Evolutionary conservation across 345 rosid genomes (phyloP), one percentile per base, ranked within the genome.

Genomic region (Corymbia maculata): DNA sequence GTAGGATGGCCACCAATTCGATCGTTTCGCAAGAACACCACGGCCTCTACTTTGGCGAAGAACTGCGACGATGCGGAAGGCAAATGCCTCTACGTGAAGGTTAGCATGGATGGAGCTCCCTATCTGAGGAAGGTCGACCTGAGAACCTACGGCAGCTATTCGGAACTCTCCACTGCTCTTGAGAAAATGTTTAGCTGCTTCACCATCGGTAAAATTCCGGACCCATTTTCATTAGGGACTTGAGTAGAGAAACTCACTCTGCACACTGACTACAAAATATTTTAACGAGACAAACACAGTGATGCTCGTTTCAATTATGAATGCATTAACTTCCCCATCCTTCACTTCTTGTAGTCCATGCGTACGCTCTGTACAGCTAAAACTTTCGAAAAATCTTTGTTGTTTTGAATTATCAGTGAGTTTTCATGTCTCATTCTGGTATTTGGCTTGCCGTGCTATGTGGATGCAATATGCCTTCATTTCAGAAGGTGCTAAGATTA

Each of bases 1-100:
- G 96, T 93, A 30, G 96, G 96, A 57, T 94, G 96, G 96, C 96
- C 96, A 51, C 96, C 96, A 14, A 91, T 94, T 85, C 89, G 94
- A 55, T 92, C 95, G 6, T 93, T 92, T 87, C 91, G 96, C 88
- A 94, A 93, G 93, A 93, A 93, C 91, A 89, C 89, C 30, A 93
- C 93, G 96, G 93, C 90, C 88, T 90, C 90, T 57, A 92, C 92
- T 68, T 85, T 66, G 87, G 87, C 89, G 59, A 94, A 94, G 93
- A 92, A 88, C 88, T 86, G 64, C 57, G 95, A 92, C 52, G 96
- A 91, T 28, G 88, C 84, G 15, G 94, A 93, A 86, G 91, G 90
- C 19, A 93, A 91, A 89, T 93, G 94, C 79, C 91, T 92, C 87
- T 93, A 92, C 86, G 93, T 94, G 47, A 94, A 94, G 90, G 96